Evolutionary conservation across 2,329 filamentous ascomycete genomes (phyloP), one percentile per base, ranked within the genome.

Genomic region (Geosmithia morbida): DNA sequence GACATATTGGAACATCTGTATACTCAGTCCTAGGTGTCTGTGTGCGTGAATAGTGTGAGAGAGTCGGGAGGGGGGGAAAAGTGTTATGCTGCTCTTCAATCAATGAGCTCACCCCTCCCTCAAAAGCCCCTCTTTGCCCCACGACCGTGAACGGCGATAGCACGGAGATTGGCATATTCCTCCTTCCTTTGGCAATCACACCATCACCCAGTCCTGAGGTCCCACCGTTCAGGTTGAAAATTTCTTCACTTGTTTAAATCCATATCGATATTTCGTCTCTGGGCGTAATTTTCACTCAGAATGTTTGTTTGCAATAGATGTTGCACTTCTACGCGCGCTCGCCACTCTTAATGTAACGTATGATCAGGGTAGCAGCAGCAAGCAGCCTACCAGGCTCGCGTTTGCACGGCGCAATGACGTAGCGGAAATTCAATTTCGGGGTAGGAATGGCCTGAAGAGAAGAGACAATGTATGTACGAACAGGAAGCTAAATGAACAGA

Each of bases 1-100:
- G 71, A 67, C 71, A 74, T 74, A 29, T 53, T 66, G 57, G 42
- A 30, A 18, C 8, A 8, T 26, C 20, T 22, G 43, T 8, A 13
- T 7, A 2, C 11, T 45, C 11, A 10, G 10, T 18, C 43, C 22
- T 26, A 5, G 33, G 11, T 11, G 33, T 37, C 13, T 37, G 33
- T 16, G 33, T 37, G 33, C 33, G 33, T 37, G 33, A 37, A 16
- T 37, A 16, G 6, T 3, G 11, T 3, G 10, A 37, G 11, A 16
- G 10, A 37, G 33, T 13, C 33, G 33, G 13, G 33, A 11, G 33
- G 13, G 11, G 29, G 22, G 14, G 22, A 17, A 14, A 17, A 13
- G 20, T 11, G 26, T 20, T 18, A 11, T 33, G 10, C 10, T 17
- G 17, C 22, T 18, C 13, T 45, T 43, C 17, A 29, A 6, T 16